Evolutionary conservation across 148 eudicot species (phyloP).

Genomic region (Selenicereus undatus): DNA sequence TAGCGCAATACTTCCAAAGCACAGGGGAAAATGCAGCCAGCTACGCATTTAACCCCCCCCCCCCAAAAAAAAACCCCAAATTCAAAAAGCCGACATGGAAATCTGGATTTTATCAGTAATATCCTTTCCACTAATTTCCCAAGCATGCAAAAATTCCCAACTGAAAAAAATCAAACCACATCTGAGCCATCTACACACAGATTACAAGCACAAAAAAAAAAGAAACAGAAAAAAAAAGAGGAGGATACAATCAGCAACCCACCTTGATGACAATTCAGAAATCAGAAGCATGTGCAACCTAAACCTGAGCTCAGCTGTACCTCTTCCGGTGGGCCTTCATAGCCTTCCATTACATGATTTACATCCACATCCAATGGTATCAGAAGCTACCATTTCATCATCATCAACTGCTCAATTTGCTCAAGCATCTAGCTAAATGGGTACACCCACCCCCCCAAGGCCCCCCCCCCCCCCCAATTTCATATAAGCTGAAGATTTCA

Average conservation of each 20-base stretch:
- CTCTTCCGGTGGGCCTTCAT: conserved; percentile 13
- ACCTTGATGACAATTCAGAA: neutral
- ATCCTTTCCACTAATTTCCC: too few species aligned
- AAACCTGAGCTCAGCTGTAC: conserved; percentile 6
- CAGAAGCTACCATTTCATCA: neutral
- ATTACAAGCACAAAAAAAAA: neutral
- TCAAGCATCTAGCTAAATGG: neutral
- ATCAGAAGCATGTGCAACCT: conserved; percentile 24
- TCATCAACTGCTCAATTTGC: conserved; percentile 15
- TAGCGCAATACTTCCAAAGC: too few species aligned
- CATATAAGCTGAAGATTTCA: neutral
- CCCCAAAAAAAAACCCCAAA: too few species aligned
- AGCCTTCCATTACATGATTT: neutral
- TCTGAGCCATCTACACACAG: too few species aligned
- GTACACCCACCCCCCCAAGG: neutral
- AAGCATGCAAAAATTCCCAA: too few species aligned
- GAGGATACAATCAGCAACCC: neutral
- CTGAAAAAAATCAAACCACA: too few species aligned
- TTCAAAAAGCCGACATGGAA: too few species aligned
- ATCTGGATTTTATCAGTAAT: too few species aligned
- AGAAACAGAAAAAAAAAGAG: neutral
- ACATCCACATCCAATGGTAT: conserved; percentile 12
- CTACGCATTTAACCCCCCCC: too few species aligned
- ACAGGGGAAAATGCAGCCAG: too few species aligned
- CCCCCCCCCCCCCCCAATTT: neutral